Percentiles rank a stretch among this genome's conserved stretches.
These are phyloP conservation scores for Bisporella sp. DNA, from an alignment of 2,329 filamentous ascomycete species.

Conservation along the genomic window DNA sequence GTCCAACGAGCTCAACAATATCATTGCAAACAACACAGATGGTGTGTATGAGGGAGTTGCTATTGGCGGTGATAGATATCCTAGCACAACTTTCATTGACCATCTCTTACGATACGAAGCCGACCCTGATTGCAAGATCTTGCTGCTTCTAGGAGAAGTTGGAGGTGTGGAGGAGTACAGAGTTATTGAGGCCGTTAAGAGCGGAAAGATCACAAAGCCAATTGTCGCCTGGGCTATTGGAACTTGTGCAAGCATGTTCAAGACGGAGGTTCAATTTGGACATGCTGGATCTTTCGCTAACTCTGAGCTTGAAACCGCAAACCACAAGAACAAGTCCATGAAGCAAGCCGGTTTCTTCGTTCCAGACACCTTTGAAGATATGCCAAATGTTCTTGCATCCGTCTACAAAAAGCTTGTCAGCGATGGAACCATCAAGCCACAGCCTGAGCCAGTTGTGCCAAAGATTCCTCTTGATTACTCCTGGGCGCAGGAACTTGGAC, in stretches of 20 bases:
- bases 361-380: conserved; percentile 93
- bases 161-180: conserved; percentile 99
- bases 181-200: conserved; percentile 96
- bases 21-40: conserved; percentile 91
- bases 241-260: conserved; percentile 99
- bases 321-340: conserved; percentile 96
- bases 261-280: conserved; percentile 99
- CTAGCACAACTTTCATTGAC: conserved; percentile 98
- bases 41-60: conserved; percentile 99
- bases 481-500: conserved; percentile 98
- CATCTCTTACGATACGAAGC: conserved; percentile 94
- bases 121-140: conserved; percentile 96
- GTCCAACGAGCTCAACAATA: conserved; percentile 99
- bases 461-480: conserved; percentile 99
- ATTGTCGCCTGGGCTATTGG: conserved; percentile 99
- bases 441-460: conserved; percentile 83
- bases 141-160: conserved; percentile 92
- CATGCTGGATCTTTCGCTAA: conserved; percentile 98
- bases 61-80: conserved; percentile 98
- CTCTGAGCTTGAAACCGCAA: conserved; percentile 96
- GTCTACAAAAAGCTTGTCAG: conserved; percentile 88
- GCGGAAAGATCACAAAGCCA: conserved; percentile 92
- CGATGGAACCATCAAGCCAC: conserved; percentile 76
- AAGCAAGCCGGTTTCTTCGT: conserved; percentile 90
- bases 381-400: conserved; percentile 66